phyloP scores from a whole-genome alignment of 1,284 basidiomycete genomes.

The Austroboletus novae-zelandiae region DNA sequence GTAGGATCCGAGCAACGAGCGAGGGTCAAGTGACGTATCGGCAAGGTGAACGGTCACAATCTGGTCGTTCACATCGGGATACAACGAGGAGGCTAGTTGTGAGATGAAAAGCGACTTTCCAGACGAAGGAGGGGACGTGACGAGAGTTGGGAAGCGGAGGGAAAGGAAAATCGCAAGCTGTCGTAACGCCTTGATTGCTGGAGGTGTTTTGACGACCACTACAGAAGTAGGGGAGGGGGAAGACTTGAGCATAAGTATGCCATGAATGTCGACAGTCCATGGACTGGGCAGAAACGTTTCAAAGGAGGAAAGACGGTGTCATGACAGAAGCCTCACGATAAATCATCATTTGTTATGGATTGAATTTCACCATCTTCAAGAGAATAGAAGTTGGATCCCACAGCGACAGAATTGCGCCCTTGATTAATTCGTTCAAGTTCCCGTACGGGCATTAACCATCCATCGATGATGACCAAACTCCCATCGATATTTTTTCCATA shows the following conservation, averaged over 20 bases:
- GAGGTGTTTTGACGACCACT: slow-evolving; percentile 65
- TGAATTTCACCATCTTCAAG: slow-evolving; percentile 33
- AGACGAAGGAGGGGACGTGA: slow-evolving; percentile 87
- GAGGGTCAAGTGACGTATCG: slow-evolving; percentile 93
- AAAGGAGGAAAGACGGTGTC: not conserved
- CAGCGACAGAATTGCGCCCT: slow-evolving; percentile 49
- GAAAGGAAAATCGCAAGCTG: slow-evolving; percentile 66
- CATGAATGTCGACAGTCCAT: slow-evolving; percentile 58
- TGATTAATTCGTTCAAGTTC: slow-evolving; percentile 62
- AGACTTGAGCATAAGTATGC: slow-evolving; percentile 54
- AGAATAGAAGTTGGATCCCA: slow-evolving; percentile 43
- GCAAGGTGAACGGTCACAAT: slow-evolving; percentile 88
- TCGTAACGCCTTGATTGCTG: slow-evolving; percentile 59
- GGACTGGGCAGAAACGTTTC: slow-evolving; percentile 39
- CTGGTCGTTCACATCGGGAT: slow-evolving; percentile 54
- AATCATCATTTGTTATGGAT: slow-evolving; percentile 42
- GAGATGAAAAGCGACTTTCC: slow-evolving; percentile 87
- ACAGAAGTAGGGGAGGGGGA: slow-evolving; percentile 36
- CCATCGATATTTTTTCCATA: slow-evolving; percentile 49
- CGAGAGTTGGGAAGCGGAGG: slow-evolving; percentile 73
- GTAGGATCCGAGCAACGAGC: slow-evolving; percentile 92
- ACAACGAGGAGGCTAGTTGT: slow-evolving; percentile 68
- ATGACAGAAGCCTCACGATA: slow-evolving; percentile 46
- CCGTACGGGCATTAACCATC: slow-evolving; percentile 73
- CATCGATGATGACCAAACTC: slow-evolving; percentile 51